phyloP scores from a whole-genome alignment of 208 protist genomes.

The Balamuthia mandrillaris region DNA sequence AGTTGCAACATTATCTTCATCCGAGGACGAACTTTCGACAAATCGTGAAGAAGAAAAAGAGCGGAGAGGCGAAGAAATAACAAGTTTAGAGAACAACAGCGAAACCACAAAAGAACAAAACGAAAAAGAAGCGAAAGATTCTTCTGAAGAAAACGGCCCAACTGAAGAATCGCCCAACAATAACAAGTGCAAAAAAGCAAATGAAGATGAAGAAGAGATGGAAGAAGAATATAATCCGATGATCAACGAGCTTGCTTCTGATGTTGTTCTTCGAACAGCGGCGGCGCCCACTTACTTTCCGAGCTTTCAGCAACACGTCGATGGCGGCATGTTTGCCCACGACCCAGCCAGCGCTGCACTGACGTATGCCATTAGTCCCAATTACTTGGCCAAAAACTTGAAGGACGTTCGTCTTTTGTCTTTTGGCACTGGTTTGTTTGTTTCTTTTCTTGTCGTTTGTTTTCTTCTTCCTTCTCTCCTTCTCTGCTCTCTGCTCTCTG shows the following conservation, averaged over 20 bases:
- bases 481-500: too few relatives aligned
- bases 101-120: neutral
- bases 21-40: too few relatives aligned
- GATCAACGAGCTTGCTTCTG: constrained; percentile 4
- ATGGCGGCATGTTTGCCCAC: constrained; percentile 58
- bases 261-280: constrained; percentile 43
- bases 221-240: neutral
- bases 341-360: constrained; percentile 45
- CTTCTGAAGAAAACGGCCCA: neutral
- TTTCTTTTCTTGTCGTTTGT: too few relatives aligned
- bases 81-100: too few relatives aligned
- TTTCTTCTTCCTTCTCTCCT: too few relatives aligned
- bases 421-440: neutral
- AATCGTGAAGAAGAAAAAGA: too few relatives aligned
- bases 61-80: too few relatives aligned
- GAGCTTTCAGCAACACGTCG: constrained; percentile 50
- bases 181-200: neutral
- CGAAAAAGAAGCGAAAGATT: neutral
- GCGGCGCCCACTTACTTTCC: constrained; percentile 61
- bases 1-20: too few relatives aligned
- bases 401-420: neutral
- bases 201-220: neutral
- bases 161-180: neutral
- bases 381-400: neutral
- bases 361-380: neutral